phyloP scores from a whole-genome alignment of 495 filamentous ascomycete species.

The Aspergillus affinis region DNA sequence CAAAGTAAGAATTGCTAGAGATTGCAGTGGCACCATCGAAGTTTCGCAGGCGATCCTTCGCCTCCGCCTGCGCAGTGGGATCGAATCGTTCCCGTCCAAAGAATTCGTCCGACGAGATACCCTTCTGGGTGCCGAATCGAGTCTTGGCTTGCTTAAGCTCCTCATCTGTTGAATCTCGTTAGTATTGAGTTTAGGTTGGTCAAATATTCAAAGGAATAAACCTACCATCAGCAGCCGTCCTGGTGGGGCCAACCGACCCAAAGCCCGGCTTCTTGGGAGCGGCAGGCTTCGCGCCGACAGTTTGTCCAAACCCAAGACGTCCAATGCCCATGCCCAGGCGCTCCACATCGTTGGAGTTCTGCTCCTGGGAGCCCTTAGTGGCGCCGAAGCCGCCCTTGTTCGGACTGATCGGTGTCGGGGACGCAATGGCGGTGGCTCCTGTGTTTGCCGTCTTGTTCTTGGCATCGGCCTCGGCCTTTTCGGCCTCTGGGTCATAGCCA shows the following conservation, averaged over 20 bases:
- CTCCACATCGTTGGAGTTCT: constrained; percentile 75
- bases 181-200: constrained; percentile 1
- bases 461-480: constrained; percentile 59
- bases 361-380: constrained; percentile 48
- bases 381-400: constrained; percentile 59
- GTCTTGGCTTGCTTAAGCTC: constrained; percentile 37
- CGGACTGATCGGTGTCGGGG: constrained; percentile 76
- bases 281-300: constrained; percentile 64
- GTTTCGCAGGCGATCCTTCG: constrained; percentile 78
- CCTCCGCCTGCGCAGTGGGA: constrained; percentile 75
- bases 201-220: constrained; percentile 5
- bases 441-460: constrained; percentile 53
- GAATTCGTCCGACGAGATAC: constrained; percentile 96
- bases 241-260: constrained; percentile 74
- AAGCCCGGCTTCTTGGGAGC: constrained; percentile 79
- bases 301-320: constrained; percentile 87
- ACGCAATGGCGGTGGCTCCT: constrained; percentile 57
- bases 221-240: constrained; percentile 67
- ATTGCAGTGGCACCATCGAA: constrained; percentile 93
- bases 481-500: constrained; percentile 95
- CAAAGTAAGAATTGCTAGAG: constrained; percentile 95
- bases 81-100: constrained; percentile 90
- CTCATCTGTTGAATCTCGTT: constrained; percentile 27
- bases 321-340: constrained; percentile 88
- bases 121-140: constrained; percentile 83